Evolutionary conservation across 2,329 filamentous ascomycete genomes (phyloP), one percentile per base, ranked within the genome.

Genomic region (Pseudocercospora crystallina): DNA sequence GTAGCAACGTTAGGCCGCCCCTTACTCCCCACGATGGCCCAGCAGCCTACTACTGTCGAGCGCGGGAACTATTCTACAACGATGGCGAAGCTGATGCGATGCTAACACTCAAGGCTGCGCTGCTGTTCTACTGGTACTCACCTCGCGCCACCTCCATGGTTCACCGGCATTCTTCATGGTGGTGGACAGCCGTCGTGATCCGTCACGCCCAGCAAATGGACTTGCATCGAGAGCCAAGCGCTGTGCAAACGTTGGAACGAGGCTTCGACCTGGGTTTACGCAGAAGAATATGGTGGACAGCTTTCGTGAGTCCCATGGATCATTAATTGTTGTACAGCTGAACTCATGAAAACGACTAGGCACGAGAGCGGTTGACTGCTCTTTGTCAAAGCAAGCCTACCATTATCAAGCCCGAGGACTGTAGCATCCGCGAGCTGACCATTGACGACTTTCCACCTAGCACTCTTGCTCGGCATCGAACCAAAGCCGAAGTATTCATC

Each of bases 111-210:
- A 37, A 40, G 8, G 37, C 42, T 15, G 26, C 46, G 2, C 38
- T 51, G 15, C 31, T 51, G 12, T 51, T 51, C 31, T 45, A 51
- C 48, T 51, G 48, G 48, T 51, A 37, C 35, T 42, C 48, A n/a
- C 48, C 48, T 9, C 30, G 48, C 5, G 46, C 48, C 9, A 42
- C 48, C 13, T 14, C 42, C 17, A 13, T 41, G 10, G 48, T 51
- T 7, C 48, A 51, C 20, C 42, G 48, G 8, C 48, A 51, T 15
- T 51, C 48, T 3, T 51, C 48, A 13, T 51, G 48, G 48, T 51
- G 48, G 48, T 51, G 48, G 48, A 51, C 48, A 5, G 40, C 42
- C 8, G 29, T 51, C 2, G 48, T 51, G 14, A 47, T 51, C 20
- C 37, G 48, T 5, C 48, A 51, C 3, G 48, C 48, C 5, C 48